Evolutionary conservation across 345 rosid species (phyloP).

Genomic region (Turritis glabra): DNA sequence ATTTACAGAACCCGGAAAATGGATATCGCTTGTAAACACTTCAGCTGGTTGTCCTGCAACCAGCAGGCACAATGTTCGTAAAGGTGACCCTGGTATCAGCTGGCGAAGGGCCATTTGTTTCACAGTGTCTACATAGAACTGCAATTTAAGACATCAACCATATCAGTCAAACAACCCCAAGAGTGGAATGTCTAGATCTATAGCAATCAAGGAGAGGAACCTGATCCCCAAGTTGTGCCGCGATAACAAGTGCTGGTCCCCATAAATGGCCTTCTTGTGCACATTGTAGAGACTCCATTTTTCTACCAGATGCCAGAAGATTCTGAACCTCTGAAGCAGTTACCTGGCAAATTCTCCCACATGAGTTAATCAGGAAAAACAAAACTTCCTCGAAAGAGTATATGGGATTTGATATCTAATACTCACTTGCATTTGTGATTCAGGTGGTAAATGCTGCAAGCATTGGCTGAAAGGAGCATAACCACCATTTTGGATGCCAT

Average conservation of each 20-base stretch:
- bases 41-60: conserved; percentile 98
- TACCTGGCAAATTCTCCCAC: conserved; percentile 47
- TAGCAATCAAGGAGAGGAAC: conserved; percentile 45
- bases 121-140: conserved; percentile 93
- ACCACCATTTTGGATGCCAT: conserved; percentile 47
- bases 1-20: conserved; percentile 44
- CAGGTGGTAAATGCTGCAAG: conserved; percentile 82
- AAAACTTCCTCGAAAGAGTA: not conserved
- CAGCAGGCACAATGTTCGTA: conserved; percentile 93
- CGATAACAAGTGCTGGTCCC: conserved; percentile 98
- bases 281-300: conserved; percentile 72
- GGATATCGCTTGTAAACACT: conserved; percentile 52
- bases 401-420: conserved; percentile 9
- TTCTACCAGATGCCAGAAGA: conserved; percentile 94
- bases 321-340: conserved; percentile 91
- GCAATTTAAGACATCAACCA: conserved; percentile 26
- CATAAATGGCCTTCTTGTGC: conserved; percentile 97
- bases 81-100: conserved; percentile 91
- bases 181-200: not conserved
- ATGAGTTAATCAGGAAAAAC: conserved; percentile 20
- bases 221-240: conserved; percentile 96
- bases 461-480: conserved; percentile 64
- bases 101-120: conserved; percentile 96
- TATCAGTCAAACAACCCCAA: conserved; percentile 23
- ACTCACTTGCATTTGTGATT: conserved; percentile 81